phyloP scores from a whole-genome alignment of 78 protist species.

The Pigoraptor vietnamica region DNA sequence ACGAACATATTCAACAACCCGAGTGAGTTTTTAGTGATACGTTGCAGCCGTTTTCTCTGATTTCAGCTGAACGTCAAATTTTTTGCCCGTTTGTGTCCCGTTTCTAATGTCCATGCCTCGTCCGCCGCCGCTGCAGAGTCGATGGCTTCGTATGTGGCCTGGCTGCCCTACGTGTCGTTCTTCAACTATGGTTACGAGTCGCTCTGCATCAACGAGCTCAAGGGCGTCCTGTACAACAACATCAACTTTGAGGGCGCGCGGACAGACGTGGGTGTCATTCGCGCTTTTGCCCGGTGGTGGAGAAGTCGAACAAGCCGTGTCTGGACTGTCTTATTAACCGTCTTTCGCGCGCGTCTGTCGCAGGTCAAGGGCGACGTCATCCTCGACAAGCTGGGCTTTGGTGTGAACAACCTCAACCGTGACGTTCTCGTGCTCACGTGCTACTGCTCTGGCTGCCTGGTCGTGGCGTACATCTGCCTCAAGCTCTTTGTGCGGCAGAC shows the following conservation, averaged over 20 bases:
- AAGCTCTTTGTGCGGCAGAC: neutral
- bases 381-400: neutral
- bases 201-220: neutral
- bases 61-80: neutral
- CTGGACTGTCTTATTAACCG: neutral
- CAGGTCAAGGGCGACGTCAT: neutral
- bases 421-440: neutral
- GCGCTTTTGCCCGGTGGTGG: too few species aligned
- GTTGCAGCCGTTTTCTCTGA: too few species aligned
- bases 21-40: neutral
- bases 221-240: neutral
- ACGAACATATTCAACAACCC: conserved; percentile 24
- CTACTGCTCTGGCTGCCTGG: neutral
- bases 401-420: neutral
- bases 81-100: neutral
- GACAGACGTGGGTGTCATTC: neutral
- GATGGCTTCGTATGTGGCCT: conserved; percentile 24
- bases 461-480: neutral
- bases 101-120: neutral
- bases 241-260: neutral
- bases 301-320: too few species aligned
- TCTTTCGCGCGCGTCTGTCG: neutral
- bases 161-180: neutral
- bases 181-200: neutral
- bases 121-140: neutral